Base-by-base conservation (phyloP, 306 rosid species). In the Fragaria ananassa region DNA sequence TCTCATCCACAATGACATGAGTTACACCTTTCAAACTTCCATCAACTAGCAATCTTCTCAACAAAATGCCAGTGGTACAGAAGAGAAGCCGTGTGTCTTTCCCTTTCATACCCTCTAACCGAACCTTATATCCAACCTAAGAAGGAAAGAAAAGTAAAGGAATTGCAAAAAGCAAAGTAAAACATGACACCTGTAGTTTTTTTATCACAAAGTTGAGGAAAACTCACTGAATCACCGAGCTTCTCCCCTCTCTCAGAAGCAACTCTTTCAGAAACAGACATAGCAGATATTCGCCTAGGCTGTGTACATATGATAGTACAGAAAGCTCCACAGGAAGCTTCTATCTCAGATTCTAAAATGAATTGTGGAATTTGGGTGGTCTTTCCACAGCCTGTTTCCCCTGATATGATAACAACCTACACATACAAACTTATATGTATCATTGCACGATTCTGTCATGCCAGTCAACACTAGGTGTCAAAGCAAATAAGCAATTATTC, bases 321-420 rank as follows among this genome's bases (percentile, higher is more conserved):
- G 70, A 79, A 74, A 82, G 93, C 98, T 79, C 99, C 99, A 45
- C 74, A 77, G 58, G 72, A 80, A 67, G 93, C 87, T 72, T 91
- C 96, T 78, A 87, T 81, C 90, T 89, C 98, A 57, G 96, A 87
- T 83, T 96, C 99, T 66, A 96, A 85, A 89, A 96, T 89, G 84
- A 91, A 91, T 75, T 96, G 99, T 74, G 99, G 97, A 86, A 96
- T 87, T 88, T 96, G 99, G 13, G 99, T 96, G 73, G 99, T 96
- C 89, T 96, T 96, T 68, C 99, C 98, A 86, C 99, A 96, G 68
- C 99, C 98, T 78, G 99, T 96, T 91, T 96, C 88, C 49, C 99
- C 99, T 25, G 99, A 96, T 80, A 96, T 81, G 78, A 91, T 80
- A 60, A 87, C 81, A 78, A 96, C 97, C 98, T 92, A 85, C 79